Base-by-base conservation (phyloP, 2,329 filamentous ascomycete genomes). In the Fusarium camptoceras region DNA sequence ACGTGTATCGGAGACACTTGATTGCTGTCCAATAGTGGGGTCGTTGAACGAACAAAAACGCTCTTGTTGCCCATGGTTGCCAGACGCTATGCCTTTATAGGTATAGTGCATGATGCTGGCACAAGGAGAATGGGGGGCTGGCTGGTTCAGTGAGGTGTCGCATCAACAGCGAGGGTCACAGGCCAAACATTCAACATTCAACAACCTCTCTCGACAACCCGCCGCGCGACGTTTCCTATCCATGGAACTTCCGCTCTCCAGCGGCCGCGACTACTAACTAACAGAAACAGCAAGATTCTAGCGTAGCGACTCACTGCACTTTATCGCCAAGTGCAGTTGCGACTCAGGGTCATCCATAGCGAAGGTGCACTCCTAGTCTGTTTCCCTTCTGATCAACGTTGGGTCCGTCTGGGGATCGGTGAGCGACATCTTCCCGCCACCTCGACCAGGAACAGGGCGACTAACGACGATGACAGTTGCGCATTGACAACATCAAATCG, bases 61-160 rank as follows among this genome's bases (percentile, higher is more conserved):
- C 48, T 66, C 51, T 53, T 76, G 76, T 78, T 78, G 76, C 76
- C 76, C 73, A 77, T 77, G 76, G 76, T 71, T 77, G 74, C 76
- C 64, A 77, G 25, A 34, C 24, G 37, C 76, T 54, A 73, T 58
- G 10, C 75, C 73, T 4, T 30, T 74, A 65, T 9, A 20, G 61
- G 76, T 10, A 56, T 73, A 71, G 73, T 53, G 61, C 54, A 51
- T 53, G 49, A 65, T 69, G 66, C 64, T 59, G 66, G 64, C 58
- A 60, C 65, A 72, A 71, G 66, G 73, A 74, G 71, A 76, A 75
- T 71, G 73, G 73, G 73, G 68, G 64, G 67, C 70, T 57, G 49
- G 49, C n/a, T 53, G 48, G 22, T n/a, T 39, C 49, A 41, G 49
- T 53, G 49, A 73, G 66, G 72, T 72, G 74, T 75, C 74, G 74